phyloP scores from a whole-genome alignment of 2,329 filamentous ascomycete species.

The Sporothrix luriei region DNA sequence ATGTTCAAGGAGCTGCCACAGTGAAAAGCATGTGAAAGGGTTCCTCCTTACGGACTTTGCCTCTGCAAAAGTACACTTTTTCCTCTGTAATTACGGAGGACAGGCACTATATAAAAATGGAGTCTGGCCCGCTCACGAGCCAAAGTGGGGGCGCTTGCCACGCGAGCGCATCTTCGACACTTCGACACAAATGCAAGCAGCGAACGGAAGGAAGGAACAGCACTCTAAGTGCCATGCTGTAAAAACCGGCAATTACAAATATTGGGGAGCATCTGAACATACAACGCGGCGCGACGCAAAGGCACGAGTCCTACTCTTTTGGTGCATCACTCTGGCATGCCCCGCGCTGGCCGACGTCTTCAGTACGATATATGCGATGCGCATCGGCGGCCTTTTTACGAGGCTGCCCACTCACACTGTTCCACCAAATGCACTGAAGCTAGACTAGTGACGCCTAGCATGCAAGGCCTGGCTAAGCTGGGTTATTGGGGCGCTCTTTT shows the following conservation, averaged over 20 bases:
- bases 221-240: neutral
- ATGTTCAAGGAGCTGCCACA: too few relatives aligned
- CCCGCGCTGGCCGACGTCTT: neutral
- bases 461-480: conserved; percentile 20
- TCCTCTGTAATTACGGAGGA: neutral
- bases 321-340: neutral
- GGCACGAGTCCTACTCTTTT: too few relatives aligned
- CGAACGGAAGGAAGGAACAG: too few relatives aligned
- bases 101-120: conserved; percentile 16
- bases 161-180: neutral
- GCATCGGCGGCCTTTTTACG: conserved; percentile 10
- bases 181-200: neutral
- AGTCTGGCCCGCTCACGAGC: neutral
- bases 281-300: too few relatives aligned
- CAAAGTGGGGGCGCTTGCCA: conserved; percentile 19
- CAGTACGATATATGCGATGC: conserved; percentile 6
- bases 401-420: conserved; percentile 20
- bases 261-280: too few relatives aligned
- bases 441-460: conserved; percentile 15
- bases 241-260: too few relatives aligned
- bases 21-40: conserved; percentile 20
- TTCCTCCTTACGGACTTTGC: neutral
- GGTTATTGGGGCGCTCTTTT: neutral
- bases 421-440: neutral
- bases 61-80: neutral